phyloP scores from a whole-genome alignment of 2,329 filamentous ascomycete species.

The Colletotrichum somersetense region DNA sequence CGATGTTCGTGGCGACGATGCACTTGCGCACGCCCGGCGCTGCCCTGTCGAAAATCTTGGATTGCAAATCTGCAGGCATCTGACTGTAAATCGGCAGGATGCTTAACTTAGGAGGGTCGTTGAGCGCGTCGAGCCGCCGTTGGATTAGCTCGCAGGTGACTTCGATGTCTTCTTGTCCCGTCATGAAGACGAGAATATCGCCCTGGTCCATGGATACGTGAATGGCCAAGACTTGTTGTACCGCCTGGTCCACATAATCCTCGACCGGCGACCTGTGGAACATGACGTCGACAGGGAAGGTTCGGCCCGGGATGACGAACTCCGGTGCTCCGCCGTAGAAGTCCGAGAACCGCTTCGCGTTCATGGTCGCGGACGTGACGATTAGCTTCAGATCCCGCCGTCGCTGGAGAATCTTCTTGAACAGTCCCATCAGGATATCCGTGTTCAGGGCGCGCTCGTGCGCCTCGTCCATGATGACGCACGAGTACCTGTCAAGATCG shows the following conservation, averaged over 20 bases:
- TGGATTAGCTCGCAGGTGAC: constrained; percentile 93
- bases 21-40: constrained; percentile 93
- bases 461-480: constrained; percentile 99
- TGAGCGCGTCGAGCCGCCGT: constrained; percentile 87
- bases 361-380: constrained; percentile 99
- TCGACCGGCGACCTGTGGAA: constrained; percentile 95
- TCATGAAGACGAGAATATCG: constrained; percentile 99
- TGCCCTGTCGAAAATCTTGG: constrained; percentile 96
- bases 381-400: constrained; percentile 94
- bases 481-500: constrained; percentile 95
- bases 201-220: constrained; percentile 94
- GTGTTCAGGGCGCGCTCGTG: constrained; percentile 97
- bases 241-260: constrained; percentile 96
- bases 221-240: constrained; percentile 94
- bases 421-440: constrained; percentile 95
- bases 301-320: constrained; percentile 94
- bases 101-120: constrained; percentile 93
- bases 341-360: constrained; percentile 92
- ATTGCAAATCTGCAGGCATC: constrained; percentile 97
- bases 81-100: constrained; percentile 99
- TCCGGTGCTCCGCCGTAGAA: constrained; percentile 98
- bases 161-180: constrained; percentile 98
- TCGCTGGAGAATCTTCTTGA: constrained; percentile 95
- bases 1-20: constrained; percentile 98
- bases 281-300: constrained; percentile 97